Conservation (phyloP, 108 stramenopile species). For the Pseudonitzschia multiseries region DNA sequence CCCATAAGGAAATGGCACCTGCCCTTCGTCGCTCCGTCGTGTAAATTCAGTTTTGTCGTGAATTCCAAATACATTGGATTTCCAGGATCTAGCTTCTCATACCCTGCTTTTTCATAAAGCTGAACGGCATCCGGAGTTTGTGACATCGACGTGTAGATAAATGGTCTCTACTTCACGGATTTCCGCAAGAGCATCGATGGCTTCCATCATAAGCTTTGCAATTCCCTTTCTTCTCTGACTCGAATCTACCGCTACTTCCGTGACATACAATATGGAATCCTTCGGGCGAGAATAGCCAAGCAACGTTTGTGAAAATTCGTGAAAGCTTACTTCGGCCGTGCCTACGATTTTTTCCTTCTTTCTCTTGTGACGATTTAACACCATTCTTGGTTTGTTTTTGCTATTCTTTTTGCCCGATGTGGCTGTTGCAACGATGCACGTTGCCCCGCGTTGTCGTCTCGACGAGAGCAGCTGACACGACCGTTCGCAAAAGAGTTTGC, state of each 20-base stretch:
- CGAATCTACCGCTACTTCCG: constrained; percentile 79
- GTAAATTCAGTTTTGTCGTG: constrained; percentile 74
- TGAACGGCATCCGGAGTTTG: constrained; percentile 58
- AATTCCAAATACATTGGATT: constrained; percentile 73
- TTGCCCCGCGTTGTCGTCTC: constrained; percentile 66
- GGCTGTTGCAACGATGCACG: constrained; percentile 73
- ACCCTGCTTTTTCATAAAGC: constrained; percentile 73
- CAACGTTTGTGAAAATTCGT: constrained; percentile 73
- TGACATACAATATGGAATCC: constrained; percentile 71
- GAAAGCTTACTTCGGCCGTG: constrained; percentile 79
- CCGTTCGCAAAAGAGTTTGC: constrained; percentile 48
- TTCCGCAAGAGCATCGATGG: constrained; percentile 67
- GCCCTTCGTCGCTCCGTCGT: constrained; percentile 76
- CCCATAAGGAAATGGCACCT: constrained; percentile 62
- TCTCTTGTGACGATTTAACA: background rate
- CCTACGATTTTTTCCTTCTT: constrained; percentile 46
- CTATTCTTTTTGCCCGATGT: background rate
- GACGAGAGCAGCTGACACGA: constrained; percentile 62
- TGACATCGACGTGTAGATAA: constrained; percentile 84
- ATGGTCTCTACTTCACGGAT: constrained; percentile 65
- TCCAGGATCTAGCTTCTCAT: constrained; percentile 36
- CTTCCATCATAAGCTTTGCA: constrained; percentile 53
- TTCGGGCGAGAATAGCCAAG: constrained; percentile 56
- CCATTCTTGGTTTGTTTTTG: background rate
- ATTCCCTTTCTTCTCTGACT: constrained; percentile 63